Percentiles rank a stretch among this genome's conserved stretches.
These are phyloP conservation scores for Mycena haematopus DNA, from an alignment of 768 basidiomycete species.

Conservation along the genomic window DNA sequence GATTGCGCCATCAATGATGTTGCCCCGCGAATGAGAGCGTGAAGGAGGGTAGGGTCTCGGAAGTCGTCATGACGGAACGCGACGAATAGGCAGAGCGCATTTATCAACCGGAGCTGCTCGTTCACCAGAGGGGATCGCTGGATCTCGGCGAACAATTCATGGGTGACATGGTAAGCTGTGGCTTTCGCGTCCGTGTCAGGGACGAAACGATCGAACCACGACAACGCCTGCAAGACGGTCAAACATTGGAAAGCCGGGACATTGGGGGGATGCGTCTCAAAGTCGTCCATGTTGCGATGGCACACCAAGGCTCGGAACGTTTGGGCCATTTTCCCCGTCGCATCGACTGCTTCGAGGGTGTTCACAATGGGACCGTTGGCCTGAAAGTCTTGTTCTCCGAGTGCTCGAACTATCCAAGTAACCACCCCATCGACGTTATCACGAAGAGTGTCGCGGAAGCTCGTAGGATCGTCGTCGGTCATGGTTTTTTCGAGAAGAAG, in stretches of 20 bases:
- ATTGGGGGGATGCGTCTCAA: slow-evolving; percentile 67
- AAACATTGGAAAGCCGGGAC: slow-evolving; percentile 61
- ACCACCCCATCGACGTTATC: slow-evolving; percentile 63
- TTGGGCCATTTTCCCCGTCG: slow-evolving; percentile 43
- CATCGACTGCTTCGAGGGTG: slow-evolving; percentile 48
- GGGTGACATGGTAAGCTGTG: slow-evolving; percentile 79
- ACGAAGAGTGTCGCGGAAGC: slow-evolving; percentile 44
- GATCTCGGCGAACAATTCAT: slow-evolving; percentile 71
- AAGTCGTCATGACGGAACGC: slow-evolving; percentile 65
- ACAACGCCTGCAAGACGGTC: slow-evolving; percentile 59
- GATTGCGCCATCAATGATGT: slow-evolving; percentile 67
- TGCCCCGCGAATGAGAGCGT: slow-evolving; percentile 71
- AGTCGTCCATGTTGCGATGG: slow-evolving; percentile 56
- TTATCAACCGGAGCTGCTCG: slow-evolving; percentile 80
- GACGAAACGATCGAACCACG: slow-evolving; percentile 60
- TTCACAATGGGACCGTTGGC: slow-evolving; percentile 54
- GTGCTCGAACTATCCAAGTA: slow-evolving; percentile 61
- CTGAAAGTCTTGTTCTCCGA: slow-evolving; percentile 73
- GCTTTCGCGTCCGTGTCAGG: slow-evolving; percentile 54
- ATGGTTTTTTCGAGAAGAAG: slow-evolving; percentile 43
- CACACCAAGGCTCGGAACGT: slow-evolving; percentile 59
- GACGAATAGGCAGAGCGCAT: slow-evolving; percentile 77
- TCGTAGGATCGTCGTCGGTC: slow-evolving; percentile 35
- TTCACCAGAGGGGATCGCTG: slow-evolving; percentile 76
- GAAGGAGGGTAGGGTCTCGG: slow-evolving; percentile 63